A percentile compares a stretch with the other conserved stretches of the same genome.
These are phyloP conservation scores for Vitis rupestris DNA, from an alignment of 164 flowering plant genomes.

Conservation along the genomic window DNA sequence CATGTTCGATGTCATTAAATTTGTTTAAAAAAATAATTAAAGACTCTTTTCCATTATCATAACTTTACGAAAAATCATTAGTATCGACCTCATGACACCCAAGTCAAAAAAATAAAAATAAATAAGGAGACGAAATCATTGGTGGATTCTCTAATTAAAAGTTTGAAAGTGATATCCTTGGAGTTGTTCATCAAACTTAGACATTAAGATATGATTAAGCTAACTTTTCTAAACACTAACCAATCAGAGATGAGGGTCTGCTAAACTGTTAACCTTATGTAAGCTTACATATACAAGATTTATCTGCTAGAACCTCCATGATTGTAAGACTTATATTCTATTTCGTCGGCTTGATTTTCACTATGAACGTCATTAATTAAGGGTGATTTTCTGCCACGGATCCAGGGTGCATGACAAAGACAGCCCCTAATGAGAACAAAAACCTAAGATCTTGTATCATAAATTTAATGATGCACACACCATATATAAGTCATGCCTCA, in stretches of 20 bases:
- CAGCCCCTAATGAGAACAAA: background rate
- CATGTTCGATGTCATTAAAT: too few relatives aligned
- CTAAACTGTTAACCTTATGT: background rate
- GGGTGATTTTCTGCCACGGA: background rate
- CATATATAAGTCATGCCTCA: background rate
- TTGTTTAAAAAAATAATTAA: too few relatives aligned
- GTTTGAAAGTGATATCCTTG: background rate
- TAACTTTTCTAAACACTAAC: constrained; percentile 1
- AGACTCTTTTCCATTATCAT: too few relatives aligned
- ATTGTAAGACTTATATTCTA: too few relatives aligned
- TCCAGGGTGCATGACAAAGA: constrained; percentile 4
- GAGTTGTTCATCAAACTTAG: constrained; percentile 21
- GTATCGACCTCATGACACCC: too few relatives aligned
- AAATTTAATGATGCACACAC: background rate
- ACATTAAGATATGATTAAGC: constrained; percentile 6
- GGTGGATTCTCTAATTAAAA: background rate
- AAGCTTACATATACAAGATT: background rate
- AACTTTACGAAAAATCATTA: too few relatives aligned
- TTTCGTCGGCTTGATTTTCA: background rate
- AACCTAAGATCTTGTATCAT: background rate
- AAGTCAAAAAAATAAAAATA: background rate
- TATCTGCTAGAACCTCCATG: background rate
- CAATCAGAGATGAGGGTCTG: constrained; percentile 1
- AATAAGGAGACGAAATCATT: background rate
- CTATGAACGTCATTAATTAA: background rate